Base-by-base conservation (phyloP, 2,329 filamentous ascomycete species). In the Albifimbria verrucaria region DNA sequence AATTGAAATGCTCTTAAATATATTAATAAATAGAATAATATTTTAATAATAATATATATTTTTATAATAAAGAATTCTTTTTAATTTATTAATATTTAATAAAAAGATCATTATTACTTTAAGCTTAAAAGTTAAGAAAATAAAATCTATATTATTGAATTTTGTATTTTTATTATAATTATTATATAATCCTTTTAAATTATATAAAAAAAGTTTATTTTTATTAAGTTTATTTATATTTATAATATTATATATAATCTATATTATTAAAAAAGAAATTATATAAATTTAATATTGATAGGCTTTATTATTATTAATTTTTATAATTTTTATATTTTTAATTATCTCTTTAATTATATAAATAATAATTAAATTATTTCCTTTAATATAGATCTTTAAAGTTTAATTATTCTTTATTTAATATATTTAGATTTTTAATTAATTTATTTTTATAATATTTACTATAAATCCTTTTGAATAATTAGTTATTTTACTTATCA, bases 401-500 rank as follows among this genome's bases (percentile, higher is more conserved):
- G 57, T 58, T 1, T 70, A 69, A 17, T 68, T 64, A 53, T 66
- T 68, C 22, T 61, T 66, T 21, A 32, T 68, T 47, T 48, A 69
- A 24, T n/a, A 70, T 43, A 59, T 62, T 17, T 55, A 55, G 24
- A 45, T 70, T 12, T 63, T 62, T 3, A 65, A 64, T 49, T 65
- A 57, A 6, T 68, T 62, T 52, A 67, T 55, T 51, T 70, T 53
- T 28, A 51, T 63, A 42, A 49, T 49, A 22, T 28, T 23, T 9
- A 21, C 7, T n/a, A 12, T 18, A 28, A 28, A 23, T 32, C 10
- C 41, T 39, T 15, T 6, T 23, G 50, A 28, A n/a, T 45, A 4
- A 36, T 48, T 59, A 48, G 61, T 59, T 12, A 57, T 66, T 20
- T 66, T 68, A 48, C 66, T 57, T 54, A 64, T 69, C 62, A 56